Evolutionary conservation across 169 alveolate species (phyloP).

Genomic region (Babesia divergens): DNA sequence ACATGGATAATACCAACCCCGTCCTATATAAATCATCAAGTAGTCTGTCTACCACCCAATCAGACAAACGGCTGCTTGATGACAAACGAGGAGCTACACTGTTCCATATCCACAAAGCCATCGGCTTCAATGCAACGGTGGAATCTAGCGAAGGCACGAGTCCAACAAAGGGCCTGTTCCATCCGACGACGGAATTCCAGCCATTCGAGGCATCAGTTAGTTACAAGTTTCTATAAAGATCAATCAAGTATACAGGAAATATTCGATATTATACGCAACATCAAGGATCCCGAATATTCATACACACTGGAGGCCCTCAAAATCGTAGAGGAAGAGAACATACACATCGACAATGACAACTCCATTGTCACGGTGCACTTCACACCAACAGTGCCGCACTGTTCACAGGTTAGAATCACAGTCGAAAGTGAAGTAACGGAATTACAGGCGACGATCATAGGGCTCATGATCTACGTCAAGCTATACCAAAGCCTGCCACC

Average conservation of each 20-base stretch:
- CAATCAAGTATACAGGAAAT: slow-evolving; percentile 74
- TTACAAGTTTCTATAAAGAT: too few relatives aligned
- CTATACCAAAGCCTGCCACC: slow-evolving; percentile 86
- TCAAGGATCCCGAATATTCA: slow-evolving; percentile 98
- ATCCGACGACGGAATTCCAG: slow-evolving; percentile 28
- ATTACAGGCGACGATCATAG: slow-evolving; percentile 92
- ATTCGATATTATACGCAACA: slow-evolving; percentile 86
- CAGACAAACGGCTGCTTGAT: neutral
- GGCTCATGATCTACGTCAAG: slow-evolving; percentile 92
- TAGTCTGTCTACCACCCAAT: slow-evolving; percentile 13
- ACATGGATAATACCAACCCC: slow-evolving; percentile 50
- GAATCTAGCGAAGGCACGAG: neutral
- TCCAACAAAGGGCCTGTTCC: slow-evolving; percentile 4
- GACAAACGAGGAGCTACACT: neutral
- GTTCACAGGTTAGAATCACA: slow-evolving; percentile 75
- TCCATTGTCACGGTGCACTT: slow-evolving; percentile 81
- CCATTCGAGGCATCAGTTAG: slow-evolving; percentile 37
- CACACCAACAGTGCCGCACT: slow-evolving; percentile 97
- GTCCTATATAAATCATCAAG: slow-evolving; percentile 28
- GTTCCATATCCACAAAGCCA: neutral
- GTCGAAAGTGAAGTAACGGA: neutral
- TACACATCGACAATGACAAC: slow-evolving; percentile 77
- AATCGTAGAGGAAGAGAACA: slow-evolving; percentile 87
- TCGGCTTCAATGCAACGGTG: neutral
- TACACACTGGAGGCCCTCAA: slow-evolving; percentile 93